phyloP scores from a whole-genome alignment of 345 rosid species.

The Viola odorata region DNA sequence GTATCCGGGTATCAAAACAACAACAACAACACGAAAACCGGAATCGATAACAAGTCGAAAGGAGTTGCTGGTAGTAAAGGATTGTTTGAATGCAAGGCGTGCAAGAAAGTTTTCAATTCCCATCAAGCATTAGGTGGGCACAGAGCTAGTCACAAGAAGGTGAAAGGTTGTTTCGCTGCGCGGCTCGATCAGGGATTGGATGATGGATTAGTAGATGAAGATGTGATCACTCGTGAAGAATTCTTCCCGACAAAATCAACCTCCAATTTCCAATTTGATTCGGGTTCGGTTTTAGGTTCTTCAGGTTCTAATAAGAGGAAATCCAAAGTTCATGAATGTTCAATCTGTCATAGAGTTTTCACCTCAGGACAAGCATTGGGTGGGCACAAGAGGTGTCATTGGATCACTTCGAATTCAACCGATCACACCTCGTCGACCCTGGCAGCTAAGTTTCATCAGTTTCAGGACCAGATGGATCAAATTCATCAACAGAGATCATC shows the following conservation, averaged over 20 bases:
- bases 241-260: slow-evolving; percentile 34
- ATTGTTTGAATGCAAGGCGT: slow-evolving; percentile 86
- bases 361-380: slow-evolving; percentile 96
- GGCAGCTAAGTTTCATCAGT: slow-evolving; percentile 40
- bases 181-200: slow-evolving; percentile 37
- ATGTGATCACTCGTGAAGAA: slow-evolving; percentile 46
- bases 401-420: slow-evolving; percentile 74
- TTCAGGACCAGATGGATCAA: slow-evolving; percentile 48
- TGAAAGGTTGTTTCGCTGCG: slow-evolving; percentile 94
- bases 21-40: no score
- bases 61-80: slow-evolving; percentile 38
- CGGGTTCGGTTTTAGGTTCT: slow-evolving; percentile 24
- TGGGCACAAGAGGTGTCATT: slow-evolving; percentile 96
- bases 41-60: slow-evolving; percentile 31
- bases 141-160: slow-evolving; percentile 99
- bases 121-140: slow-evolving; percentile 99
- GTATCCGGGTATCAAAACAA: no score
- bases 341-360: slow-evolving; percentile 84
- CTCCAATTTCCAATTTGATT: slow-evolving; percentile 31
- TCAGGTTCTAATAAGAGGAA: slow-evolving; percentile 49
- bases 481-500: slow-evolving; percentile 36
- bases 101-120: slow-evolving; percentile 94
- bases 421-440: slow-evolving; percentile 36
- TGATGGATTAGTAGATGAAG: slow-evolving; percentile 36
- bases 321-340: slow-evolving; percentile 86